Evolutionary conservation across 2,329 filamentous ascomycete species (phyloP).

Genomic region (Cladosporium sp.): DNA sequence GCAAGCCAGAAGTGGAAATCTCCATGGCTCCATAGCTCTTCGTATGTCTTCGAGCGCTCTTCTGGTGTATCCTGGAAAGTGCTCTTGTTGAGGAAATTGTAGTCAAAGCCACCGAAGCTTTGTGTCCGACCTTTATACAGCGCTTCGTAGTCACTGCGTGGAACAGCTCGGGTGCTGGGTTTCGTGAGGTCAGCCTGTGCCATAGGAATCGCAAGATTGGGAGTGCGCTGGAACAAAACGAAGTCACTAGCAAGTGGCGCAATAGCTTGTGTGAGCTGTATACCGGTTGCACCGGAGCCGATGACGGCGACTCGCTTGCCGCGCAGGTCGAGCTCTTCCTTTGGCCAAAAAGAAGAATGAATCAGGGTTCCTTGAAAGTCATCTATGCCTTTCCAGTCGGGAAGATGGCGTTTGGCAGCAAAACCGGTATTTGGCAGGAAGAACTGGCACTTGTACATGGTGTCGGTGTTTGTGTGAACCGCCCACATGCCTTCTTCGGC

Average conservation of each 20-base stretch:
- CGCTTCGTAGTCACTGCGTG: constrained; percentile 28
- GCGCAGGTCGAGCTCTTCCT: constrained; percentile 26
- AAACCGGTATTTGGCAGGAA: constrained; percentile 37
- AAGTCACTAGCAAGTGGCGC: constrained; percentile 34
- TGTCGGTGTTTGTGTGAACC: constrained; percentile 45
- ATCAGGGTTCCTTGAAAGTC: constrained; percentile 35
- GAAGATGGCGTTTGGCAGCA: constrained; percentile 36
- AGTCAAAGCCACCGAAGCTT: constrained; percentile 36
- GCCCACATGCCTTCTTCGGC: constrained; percentile 45
- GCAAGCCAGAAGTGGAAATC: constrained; percentile 39
- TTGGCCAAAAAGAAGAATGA: constrained; percentile 40
- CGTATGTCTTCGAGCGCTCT: constrained; percentile 39
- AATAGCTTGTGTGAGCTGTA: constrained; percentile 35
- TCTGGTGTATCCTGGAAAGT: constrained; percentile 23
- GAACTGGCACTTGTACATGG: constrained; percentile 25
- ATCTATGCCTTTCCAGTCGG: constrained; percentile 33
- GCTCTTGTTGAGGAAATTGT: constrained; percentile 54
- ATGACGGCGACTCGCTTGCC: constrained; percentile 39
- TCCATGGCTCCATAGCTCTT: constrained; percentile 36
- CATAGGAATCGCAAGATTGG: constrained; percentile 62
- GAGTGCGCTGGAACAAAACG: constrained; percentile 61
- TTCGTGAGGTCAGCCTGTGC: constrained; percentile 30
- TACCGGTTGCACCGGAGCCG: constrained; percentile 40
- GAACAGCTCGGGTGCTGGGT: constrained; percentile 16
- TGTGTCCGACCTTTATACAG: neutral